Evolutionary conservation across 805 yeast species (phyloP).

Genomic region (Jamesozyma piceae): DNA sequence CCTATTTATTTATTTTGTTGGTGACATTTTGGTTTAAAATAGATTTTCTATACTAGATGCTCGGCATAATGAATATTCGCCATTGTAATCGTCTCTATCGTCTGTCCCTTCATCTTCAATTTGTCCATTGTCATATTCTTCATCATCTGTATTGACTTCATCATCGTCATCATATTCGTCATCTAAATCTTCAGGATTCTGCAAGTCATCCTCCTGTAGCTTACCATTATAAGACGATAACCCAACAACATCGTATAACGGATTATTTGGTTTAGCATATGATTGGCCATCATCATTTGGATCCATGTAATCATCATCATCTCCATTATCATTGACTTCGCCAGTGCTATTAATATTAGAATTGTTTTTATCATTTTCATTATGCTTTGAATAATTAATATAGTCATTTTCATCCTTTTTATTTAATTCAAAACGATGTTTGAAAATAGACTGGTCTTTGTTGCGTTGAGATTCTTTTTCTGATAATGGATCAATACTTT

Average conservation of each 20-base stretch:
- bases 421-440: conserved; percentile 26
- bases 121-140: conserved; percentile 9
- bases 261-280: conserved; percentile 52
- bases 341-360: neutral
- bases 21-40: neutral
- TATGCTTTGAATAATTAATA: neutral
- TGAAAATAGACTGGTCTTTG: neutral
- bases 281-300: conserved; percentile 77
- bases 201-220: conserved; percentile 11
- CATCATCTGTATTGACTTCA: neutral
- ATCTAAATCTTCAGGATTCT: conserved; percentile 3
- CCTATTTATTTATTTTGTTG: neutral
- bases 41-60: conserved; percentile 11
- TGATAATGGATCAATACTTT: neutral
- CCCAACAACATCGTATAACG: conserved; percentile 39
- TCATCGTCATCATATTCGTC: conserved; percentile 12
- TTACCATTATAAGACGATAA: conserved; percentile 31
- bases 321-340: neutral
- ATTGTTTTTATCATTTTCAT: neutral
- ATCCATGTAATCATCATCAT: conserved; percentile 63
- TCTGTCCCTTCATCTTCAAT: conserved; percentile 6
- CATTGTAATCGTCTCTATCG: conserved; percentile 24
- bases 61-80: conserved; percentile 23
- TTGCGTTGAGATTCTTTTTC: neutral
- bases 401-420: conserved; percentile 19